These are phyloP conservation scores for Hyaloscypha bicolor DNA, from an alignment of 495 filamentous ascomycete genomes.

Conservation along the genomic window DNA sequence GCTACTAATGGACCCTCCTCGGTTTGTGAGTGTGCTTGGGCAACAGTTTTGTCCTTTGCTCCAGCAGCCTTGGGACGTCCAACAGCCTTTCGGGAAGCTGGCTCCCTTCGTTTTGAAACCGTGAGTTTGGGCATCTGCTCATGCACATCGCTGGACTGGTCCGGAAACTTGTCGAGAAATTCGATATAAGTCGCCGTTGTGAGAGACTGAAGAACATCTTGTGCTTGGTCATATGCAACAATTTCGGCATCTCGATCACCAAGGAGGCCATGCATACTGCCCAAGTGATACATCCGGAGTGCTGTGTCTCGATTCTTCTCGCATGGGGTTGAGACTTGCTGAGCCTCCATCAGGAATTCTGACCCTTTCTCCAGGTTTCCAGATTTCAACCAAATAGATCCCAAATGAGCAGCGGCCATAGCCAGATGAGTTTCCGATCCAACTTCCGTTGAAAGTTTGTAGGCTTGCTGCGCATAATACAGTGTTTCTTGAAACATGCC, in stretches of 20 bases:
- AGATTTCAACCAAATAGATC: conserved; percentile 64
- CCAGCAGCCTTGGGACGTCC: conserved; percentile 24
- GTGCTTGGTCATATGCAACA: conserved; percentile 25
- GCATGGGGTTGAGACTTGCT: conserved; percentile 41
- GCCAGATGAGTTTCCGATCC: conserved; percentile 60
- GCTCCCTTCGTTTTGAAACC: conserved; percentile 25
- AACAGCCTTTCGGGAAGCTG: conserved; percentile 31
- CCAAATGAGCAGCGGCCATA: conserved; percentile 59
- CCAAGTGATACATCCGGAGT: conserved; percentile 44
- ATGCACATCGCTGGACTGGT: conserved; percentile 36
- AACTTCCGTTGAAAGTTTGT: conserved; percentile 73
- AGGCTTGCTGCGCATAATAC: conserved; percentile 85
- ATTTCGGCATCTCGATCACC: conserved; percentile 42
- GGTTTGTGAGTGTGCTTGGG: conserved; percentile 31
- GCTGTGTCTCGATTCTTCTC: conserved; percentile 40
- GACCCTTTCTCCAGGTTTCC: conserved; percentile 63
- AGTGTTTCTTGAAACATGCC: conserved; percentile 87
- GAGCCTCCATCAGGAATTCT: conserved; percentile 57
- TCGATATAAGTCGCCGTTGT: conserved; percentile 23
- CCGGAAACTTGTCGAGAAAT: conserved; percentile 12
- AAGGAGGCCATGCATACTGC: conserved; percentile 46
- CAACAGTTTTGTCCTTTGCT: conserved; percentile 24
- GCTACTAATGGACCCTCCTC: conserved; percentile 31
- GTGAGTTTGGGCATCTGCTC: conserved; percentile 49
- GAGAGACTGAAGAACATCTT: conserved; percentile 26